These are phyloP conservation scores for Penicillium occitanis DNA, from an alignment of 2,329 filamentous ascomycete species.

Conservation along the genomic window DNA sequence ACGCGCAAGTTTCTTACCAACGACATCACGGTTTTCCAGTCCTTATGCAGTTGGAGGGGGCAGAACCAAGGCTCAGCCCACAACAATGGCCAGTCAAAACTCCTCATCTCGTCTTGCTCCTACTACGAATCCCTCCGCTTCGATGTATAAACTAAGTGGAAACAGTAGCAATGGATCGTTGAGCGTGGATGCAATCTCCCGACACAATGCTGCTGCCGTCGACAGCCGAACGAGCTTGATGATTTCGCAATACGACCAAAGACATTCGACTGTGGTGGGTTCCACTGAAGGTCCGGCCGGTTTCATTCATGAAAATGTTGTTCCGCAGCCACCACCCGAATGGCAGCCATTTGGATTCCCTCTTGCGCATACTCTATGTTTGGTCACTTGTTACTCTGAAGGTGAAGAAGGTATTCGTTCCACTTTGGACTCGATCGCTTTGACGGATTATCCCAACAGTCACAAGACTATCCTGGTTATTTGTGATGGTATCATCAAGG, in stretches of 20 bases:
- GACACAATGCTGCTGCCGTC: constrained; percentile 35
- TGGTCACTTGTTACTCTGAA: constrained; percentile 97
- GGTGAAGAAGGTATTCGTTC: constrained; percentile 89
- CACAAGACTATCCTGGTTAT: constrained; percentile 96
- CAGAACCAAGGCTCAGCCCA: constrained; percentile 59
- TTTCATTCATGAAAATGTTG: constrained; percentile 95
- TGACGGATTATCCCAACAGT: constrained; percentile 98
- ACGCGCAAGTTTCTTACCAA: constrained; percentile 84
- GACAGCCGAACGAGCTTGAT: constrained; percentile 60
- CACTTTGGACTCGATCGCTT: constrained; percentile 92
- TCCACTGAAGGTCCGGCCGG: constrained; percentile 79
- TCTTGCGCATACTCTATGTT: constrained; percentile 85
- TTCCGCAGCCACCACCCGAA: constrained; percentile 92
- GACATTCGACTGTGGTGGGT: constrained; percentile 58
- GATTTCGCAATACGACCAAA: constrained; percentile 52
- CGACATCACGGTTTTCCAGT: constrained; percentile 90
- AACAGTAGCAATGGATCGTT: constrained; percentile 60
- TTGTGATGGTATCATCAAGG: constrained; percentile 97
- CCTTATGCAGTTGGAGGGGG: constrained; percentile 74
- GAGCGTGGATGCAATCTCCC: constrained; percentile 44
- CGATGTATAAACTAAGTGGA: constrained; percentile 64
- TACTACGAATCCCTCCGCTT: constrained; percentile 45
- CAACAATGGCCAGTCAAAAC: constrained; percentile 92
- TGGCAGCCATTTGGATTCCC: constrained; percentile 98
- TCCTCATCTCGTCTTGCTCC: constrained; percentile 71